Conservation (phyloP, 2,329 filamentous ascomycete genomes). For the Trichophyton benhamiae region DNA sequence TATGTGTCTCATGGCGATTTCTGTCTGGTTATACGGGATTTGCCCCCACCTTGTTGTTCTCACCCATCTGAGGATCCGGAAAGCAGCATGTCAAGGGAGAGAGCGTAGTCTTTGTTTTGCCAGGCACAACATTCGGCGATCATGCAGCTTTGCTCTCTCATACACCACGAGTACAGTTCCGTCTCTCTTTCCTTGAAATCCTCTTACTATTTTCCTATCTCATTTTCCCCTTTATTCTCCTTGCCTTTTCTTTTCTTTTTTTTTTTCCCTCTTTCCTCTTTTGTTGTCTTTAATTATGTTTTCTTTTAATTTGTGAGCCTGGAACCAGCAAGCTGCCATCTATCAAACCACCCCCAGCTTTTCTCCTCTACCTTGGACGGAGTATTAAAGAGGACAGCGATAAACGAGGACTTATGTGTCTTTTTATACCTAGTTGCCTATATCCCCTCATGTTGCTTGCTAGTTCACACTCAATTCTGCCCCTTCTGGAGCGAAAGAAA, state of each 20-base stretch:
- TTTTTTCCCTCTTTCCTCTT: not conserved
- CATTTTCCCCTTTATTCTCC: conserved; percentile 1
- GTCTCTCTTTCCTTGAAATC: not conserved
- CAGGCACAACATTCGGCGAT: conserved; percentile 1
- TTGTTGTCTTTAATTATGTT: not conserved
- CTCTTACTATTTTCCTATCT: not conserved
- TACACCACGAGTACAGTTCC: not conserved
- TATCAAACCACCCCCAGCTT: not conserved
- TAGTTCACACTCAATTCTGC: not conserved
- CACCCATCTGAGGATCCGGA: not conserved
- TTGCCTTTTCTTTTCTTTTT: not conserved
- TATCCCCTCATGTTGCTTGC: not conserved
- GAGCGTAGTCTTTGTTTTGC: not conserved
- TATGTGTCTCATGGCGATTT: conserved; percentile 5
- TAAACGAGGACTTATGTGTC: not conserved
- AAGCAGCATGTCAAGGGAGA: not conserved
- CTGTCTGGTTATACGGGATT: conserved; percentile 9
- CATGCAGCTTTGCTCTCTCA: not conserved
- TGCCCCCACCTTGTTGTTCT: conserved; percentile 5
- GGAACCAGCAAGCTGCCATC: conserved; percentile 2
- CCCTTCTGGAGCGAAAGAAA: not conserved
- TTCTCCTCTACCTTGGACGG: conserved; percentile 1
- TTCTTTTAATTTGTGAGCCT: conserved; percentile 4
- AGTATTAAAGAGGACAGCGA: conserved; percentile 2
- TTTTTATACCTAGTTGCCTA: not conserved